Evolutionary conservation across 345 rosid species (phyloP).

Genomic region (Lumnitzera littorea): DNA sequence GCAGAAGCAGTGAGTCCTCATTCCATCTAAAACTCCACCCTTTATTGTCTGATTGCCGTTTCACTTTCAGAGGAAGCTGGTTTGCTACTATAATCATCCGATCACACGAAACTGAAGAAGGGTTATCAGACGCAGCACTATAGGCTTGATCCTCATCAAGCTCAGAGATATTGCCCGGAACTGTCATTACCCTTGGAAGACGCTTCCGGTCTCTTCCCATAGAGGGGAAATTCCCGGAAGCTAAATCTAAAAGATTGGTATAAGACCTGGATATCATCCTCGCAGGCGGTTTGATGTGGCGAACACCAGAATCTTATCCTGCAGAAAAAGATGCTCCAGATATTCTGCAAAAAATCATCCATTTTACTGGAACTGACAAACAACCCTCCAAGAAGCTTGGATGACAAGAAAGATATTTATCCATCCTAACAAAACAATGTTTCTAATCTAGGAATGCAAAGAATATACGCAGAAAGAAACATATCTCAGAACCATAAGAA

Average conservation of each 20-base stretch:
- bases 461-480: no score
- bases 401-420: no score
- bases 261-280: conserved; percentile 52
- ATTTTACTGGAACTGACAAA: no score
- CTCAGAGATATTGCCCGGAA: conserved; percentile 34
- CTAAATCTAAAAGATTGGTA: conserved; percentile 46
- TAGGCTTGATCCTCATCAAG: conserved; percentile 35
- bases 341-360: no score
- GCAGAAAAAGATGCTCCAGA: no score
- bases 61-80: conserved; percentile 34
- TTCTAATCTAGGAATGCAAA: no score
- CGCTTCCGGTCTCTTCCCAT: conserved; percentile 31
- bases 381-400: no score
- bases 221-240: conserved; percentile 41
- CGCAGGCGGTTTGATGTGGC: neutral
- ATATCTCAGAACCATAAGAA: no score
- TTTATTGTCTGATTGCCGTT: conserved; percentile 14
- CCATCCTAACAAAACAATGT: no score
- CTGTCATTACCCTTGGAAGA: conserved; percentile 39
- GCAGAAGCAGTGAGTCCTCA: conserved; percentile 30
- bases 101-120: conserved; percentile 23
- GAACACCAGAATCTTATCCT: no score
- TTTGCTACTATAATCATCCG: conserved; percentile 33
- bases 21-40: conserved; percentile 35
- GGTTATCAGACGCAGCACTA: conserved; percentile 32